These are phyloP conservation scores for Echeveria elegans DNA, from an alignment of 164 flowering plant species.

Conservation along the genomic window DNA sequence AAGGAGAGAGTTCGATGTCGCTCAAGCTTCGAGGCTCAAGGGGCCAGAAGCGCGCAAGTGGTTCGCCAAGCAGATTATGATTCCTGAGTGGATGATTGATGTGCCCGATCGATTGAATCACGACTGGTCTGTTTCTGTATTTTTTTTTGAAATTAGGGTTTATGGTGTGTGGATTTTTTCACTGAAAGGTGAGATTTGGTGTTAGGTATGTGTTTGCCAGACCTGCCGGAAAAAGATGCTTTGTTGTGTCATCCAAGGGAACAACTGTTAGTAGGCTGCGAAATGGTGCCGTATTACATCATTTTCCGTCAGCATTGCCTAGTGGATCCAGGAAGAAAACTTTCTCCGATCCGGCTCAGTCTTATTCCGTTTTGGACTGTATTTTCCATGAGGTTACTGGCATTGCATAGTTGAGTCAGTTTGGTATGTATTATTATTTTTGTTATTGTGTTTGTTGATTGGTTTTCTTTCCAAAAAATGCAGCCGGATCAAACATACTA, in stretches of 20 bases:
- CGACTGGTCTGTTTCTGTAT: constrained; percentile 50
- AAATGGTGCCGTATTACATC: constrained; percentile 76
- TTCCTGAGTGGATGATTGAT: constrained; percentile 99
- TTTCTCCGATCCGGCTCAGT: constrained; percentile 43
- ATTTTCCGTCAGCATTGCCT: constrained; percentile 86
- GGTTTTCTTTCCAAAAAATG: constrained; percentile 16
- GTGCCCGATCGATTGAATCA: constrained; percentile 56
- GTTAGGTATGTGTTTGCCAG: constrained; percentile 81
- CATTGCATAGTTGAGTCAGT: neutral
- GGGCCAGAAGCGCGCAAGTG: constrained; percentile 72
- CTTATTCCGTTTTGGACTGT: constrained; percentile 78
- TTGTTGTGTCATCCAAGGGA: constrained; percentile 85
- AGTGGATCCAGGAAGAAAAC: constrained; percentile 61
- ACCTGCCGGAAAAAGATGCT: constrained; percentile 88
- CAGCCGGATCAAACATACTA: constrained; percentile 89
- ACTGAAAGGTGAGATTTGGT: constrained; percentile 7
- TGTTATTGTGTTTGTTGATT: neutral
- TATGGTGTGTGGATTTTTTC: neutral
- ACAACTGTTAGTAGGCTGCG: constrained; percentile 77
- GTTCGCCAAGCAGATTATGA: constrained; percentile 88
- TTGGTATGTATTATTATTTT: neutral
- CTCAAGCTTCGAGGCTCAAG: constrained; percentile 61
- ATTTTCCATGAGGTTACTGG: constrained; percentile 84
- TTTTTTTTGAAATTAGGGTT: neutral
- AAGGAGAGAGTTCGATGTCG: constrained; percentile 40